phyloP scores from a whole-genome alignment of 129 eudicot species.

The Solidago caesia region DNA sequence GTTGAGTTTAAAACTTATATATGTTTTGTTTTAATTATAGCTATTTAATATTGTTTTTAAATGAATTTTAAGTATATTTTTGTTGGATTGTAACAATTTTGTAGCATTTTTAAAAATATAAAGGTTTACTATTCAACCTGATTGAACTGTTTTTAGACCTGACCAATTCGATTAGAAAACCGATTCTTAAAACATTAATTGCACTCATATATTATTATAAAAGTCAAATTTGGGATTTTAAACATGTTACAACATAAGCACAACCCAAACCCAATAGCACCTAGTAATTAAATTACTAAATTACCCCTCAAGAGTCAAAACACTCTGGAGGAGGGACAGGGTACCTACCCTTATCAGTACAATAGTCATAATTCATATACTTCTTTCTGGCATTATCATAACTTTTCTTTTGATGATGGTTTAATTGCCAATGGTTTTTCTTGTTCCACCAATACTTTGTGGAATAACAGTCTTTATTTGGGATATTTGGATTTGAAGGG shows the following conservation, averaged over 20 bases:
- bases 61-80: no score
- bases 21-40: no score
- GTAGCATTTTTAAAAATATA: no score
- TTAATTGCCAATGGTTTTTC: slow-evolving; percentile 36
- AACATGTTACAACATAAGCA: neutral
- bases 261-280: neutral
- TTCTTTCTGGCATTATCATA: slow-evolving; percentile 35
- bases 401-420: slow-evolving; percentile 18
- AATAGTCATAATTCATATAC: slow-evolving; percentile 73
- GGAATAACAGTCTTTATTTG: slow-evolving; percentile 36
- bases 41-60: no score
- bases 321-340: slow-evolving; percentile 69
- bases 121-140: no score
- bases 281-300: neutral
- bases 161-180: no score
- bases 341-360: slow-evolving; percentile 47
- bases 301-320: neutral
- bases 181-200: no score
- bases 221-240: neutral
- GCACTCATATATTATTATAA: neutral
- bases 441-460: slow-evolving; percentile 61
- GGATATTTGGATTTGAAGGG: slow-evolving; percentile 9
- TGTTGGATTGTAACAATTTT: no score
- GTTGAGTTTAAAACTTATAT: no score
- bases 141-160: no score